These are phyloP conservation scores for Eucalyptus polybractea DNA, from an alignment of 345 rosid species.

Conservation along the genomic window DNA sequence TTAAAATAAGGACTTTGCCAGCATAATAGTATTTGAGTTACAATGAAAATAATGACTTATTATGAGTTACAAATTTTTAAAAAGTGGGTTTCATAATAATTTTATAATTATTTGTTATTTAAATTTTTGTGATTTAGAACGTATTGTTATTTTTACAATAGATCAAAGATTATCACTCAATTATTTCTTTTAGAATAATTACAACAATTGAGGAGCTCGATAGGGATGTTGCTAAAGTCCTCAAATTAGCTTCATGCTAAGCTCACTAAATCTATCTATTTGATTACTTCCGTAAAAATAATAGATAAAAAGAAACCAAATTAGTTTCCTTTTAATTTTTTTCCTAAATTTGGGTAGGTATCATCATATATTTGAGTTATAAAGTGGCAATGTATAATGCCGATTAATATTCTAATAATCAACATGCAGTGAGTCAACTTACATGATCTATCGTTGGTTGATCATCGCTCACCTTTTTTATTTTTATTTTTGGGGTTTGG, in stretches of 20 bases:
- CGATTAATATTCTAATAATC: not conserved
- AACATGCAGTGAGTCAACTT: not conserved
- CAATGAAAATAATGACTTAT: too few species aligned
- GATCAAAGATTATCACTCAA: too few species aligned
- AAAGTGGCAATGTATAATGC: not conserved
- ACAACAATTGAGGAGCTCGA: not conserved
- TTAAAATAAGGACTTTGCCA: not conserved
- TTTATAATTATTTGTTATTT: too few species aligned
- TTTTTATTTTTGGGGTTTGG: too few species aligned
- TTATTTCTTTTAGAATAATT: not conserved
- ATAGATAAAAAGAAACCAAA: not conserved
- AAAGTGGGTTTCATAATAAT: too few species aligned
- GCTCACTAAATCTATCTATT: not conserved
- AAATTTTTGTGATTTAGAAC: too few species aligned
- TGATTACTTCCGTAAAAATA: not conserved
- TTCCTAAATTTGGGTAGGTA: not conserved
- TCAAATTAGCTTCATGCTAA: not conserved
- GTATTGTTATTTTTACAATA: too few species aligned
- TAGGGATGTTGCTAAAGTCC: not conserved
- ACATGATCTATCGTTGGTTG: not conserved
- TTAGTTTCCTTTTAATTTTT: not conserved
- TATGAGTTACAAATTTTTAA: too few species aligned
- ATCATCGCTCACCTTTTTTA: not conserved
- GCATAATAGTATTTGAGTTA: too few species aligned
- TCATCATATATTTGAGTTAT: not conserved